phyloP scores from a whole-genome alignment of 78 protist genomes.

The Chrysochromulina parva region DNA sequence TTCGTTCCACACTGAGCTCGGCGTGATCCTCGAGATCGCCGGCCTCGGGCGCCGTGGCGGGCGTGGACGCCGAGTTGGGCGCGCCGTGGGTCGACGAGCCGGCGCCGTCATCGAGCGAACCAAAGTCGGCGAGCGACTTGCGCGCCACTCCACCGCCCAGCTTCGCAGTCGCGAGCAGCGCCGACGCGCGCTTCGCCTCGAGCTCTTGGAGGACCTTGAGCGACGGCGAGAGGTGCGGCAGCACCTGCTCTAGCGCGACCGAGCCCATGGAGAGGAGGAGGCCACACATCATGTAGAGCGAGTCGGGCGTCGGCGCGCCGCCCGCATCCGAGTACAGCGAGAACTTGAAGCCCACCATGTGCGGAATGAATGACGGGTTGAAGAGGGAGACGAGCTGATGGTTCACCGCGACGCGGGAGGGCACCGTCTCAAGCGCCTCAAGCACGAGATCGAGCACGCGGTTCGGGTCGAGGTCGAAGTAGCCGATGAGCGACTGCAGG shows the following conservation, averaged over 20 bases:
- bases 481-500: constrained; percentile 48
- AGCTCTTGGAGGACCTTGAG: background rate
- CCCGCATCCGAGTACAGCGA: background rate
- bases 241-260: background rate
- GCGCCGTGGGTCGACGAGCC: too few species aligned
- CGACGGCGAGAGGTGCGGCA: constrained; percentile 18
- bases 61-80: too few species aligned
- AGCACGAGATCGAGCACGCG: constrained; percentile 73
- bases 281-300: background rate
- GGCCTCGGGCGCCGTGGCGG: background rate
- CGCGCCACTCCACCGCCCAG: background rate
- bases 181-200: too few species aligned
- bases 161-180: background rate
- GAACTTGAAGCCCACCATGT: constrained; percentile 59
- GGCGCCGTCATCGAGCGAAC: too few species aligned
- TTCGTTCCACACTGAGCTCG: background rate
- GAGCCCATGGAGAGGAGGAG: background rate
- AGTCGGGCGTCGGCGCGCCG: constrained; percentile 1
- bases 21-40: background rate
- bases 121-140: too few species aligned
- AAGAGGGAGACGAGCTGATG: background rate
- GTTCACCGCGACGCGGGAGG: background rate
- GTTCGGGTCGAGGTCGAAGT: constrained; percentile 79
- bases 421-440: constrained; percentile 50
- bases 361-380: background rate